Evolutionary conservation across 1,284 basidiomycete species (phyloP), one percentile per base, ranked within the genome.

Genomic region (Mycena citricolor): DNA sequence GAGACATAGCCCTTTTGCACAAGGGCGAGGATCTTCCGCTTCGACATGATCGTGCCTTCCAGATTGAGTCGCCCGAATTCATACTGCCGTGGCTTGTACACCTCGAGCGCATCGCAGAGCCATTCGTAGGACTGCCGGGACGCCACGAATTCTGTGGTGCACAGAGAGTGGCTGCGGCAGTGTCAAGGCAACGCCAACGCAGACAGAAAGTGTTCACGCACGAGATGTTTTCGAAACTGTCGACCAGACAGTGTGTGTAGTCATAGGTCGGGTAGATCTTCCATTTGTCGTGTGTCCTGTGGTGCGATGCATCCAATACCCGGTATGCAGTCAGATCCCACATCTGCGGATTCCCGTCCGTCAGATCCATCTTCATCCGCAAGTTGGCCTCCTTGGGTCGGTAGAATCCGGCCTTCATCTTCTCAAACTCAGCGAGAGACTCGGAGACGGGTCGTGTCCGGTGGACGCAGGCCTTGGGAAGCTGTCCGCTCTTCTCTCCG

Each of bases 151-250:
- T 99, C 97, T 30, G 83, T 86, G 2, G 97, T 99, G 64, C 97
- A 99, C 14, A 99, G 76, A 3, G 97, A 99, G 73, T 99, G 97
- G 28, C 93, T 97, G 52, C 34, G 22, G 14, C 33, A 25, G 50
- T 28, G 17, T 21, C 39, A 21, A 34, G 24, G 25, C 36, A 29
- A 17, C 24, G 20, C 24, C 30, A 23, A 22, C 6, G 33, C 35
- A 16, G 34, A 14, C 22, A 14, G 28, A 33, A 37, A 19, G 51
- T 40, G 14, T 24, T 14, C 8, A 79, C 92, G 62, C 59, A 94
- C 93, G 94, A 93, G 60, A 99, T 98, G 66, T 98, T 97, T 66
- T 99, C 97, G 61, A 99, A 90, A 59, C 93, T 97, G 81, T 99
- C 97, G 51, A 93, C 92, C 45, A 99, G 71, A 69, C 97, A 99